A percentile compares a stretch with the other conserved stretches of the same genome.
Conservation (phyloP, 1,284 basidiomycete genomes). For the Chalciporus sp. region DNA sequence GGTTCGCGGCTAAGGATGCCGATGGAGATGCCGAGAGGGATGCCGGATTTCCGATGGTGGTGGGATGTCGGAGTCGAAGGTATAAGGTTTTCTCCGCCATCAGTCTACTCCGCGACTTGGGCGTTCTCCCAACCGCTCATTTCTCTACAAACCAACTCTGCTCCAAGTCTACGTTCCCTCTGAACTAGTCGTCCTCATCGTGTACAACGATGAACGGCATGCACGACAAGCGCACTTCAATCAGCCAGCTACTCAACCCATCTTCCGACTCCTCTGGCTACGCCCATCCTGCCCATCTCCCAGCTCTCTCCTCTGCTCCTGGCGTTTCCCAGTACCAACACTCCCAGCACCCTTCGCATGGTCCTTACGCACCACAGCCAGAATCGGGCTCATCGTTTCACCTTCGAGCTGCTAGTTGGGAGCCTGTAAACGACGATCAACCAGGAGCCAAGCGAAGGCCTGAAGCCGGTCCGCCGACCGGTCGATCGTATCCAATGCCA, state of each 20-base stretch:
- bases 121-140: constrained; percentile 31
- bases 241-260: constrained; percentile 54
- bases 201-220: constrained; percentile 44
- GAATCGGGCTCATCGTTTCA: constrained; percentile 39
- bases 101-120: constrained; percentile 34
- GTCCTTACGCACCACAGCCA: constrained; percentile 31
- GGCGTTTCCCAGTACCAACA: constrained; percentile 36
- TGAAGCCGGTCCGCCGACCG: constrained; percentile 33
- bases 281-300: constrained; percentile 33
- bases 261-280: constrained; percentile 38
- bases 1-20: constrained; percentile 34
- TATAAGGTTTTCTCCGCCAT: constrained; percentile 28
- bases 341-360: constrained; percentile 28
- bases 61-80: constrained; percentile 32
- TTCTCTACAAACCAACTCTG: constrained; percentile 24
- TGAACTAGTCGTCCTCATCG: constrained; percentile 14
- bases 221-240: constrained; percentile 56
- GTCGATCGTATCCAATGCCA: constrained; percentile 38
- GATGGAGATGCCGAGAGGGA: constrained; percentile 14
- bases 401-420: constrained; percentile 48
- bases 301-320: constrained; percentile 26
- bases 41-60: constrained; percentile 30
- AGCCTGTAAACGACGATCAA: constrained; percentile 38
- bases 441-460: constrained; percentile 36
- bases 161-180: constrained; percentile 14